Conservation (phyloP, 2,329 filamentous ascomycete genomes). For the Trichoderma sp. region DNA sequence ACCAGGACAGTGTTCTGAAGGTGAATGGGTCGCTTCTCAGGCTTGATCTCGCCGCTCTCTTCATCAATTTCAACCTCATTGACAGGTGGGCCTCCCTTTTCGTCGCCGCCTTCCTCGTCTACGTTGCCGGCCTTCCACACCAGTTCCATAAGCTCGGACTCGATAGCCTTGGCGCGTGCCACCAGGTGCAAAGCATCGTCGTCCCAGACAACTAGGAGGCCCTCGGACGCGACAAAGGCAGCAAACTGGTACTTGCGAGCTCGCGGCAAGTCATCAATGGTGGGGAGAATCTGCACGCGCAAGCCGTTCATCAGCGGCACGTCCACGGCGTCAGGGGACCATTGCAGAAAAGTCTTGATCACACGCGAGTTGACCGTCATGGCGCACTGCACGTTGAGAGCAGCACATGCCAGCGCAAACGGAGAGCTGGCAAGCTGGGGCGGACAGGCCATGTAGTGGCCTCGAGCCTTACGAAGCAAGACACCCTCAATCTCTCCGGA, state of each 20-base stretch:
- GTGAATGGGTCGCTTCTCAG: slow-evolving; percentile 67
- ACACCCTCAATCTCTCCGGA: slow-evolving; percentile 72
- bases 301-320: slow-evolving; percentile 76
- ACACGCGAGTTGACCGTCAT: slow-evolving; percentile 82
- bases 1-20: slow-evolving; percentile 71
- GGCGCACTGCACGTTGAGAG: slow-evolving; percentile 74
- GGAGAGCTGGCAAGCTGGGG: slow-evolving; percentile 62
- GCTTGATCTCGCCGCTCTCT: slow-evolving; percentile 68
- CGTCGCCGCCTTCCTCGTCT: slow-evolving; percentile 55
- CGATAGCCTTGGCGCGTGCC: slow-evolving; percentile 69
- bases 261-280: slow-evolving; percentile 67
- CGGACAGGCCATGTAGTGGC: slow-evolving; percentile 74
- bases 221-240: slow-evolving; percentile 73
- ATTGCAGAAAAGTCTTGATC: slow-evolving; percentile 75
- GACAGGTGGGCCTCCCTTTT: slow-evolving; percentile 52
- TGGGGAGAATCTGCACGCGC: slow-evolving; percentile 74
- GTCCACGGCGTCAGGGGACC: slow-evolving; percentile 71
- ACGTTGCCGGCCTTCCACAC: slow-evolving; percentile 67
- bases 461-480: slow-evolving; percentile 66
- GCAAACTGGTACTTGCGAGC: slow-evolving; percentile 80
- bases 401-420: slow-evolving; percentile 65
- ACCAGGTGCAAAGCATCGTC: slow-evolving; percentile 74
- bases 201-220: slow-evolving; percentile 78
- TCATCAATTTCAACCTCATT: slow-evolving; percentile 65
- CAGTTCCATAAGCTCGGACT: slow-evolving; percentile 75